Base-by-base conservation (phyloP, 805 yeast genomes). In the Naumovozyma baii region DNA sequence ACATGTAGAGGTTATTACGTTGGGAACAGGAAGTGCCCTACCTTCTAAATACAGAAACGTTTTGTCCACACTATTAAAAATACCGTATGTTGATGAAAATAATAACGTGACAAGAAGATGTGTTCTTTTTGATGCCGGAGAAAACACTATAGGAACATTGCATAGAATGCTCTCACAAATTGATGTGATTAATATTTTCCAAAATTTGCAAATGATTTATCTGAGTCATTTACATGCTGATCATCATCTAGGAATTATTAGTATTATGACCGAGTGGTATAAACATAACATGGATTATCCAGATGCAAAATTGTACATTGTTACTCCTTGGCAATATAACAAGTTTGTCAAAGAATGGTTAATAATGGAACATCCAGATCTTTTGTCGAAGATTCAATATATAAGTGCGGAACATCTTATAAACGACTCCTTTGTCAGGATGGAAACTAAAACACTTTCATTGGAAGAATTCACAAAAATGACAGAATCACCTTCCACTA, bases 151-250 rank as follows among this genome's bases (percentile, higher is more conserved):
- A 17, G 95, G 94, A 2, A 63, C 83, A 0, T 60, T 92, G 44
- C 57, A 64, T 25, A 72, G 97, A 48, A 66, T 75, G 41, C 76
- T 76, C 45, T 78, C 79, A 0, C 64, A 67, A 8, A 64, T 63
- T 1, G 69, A 70, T 14, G 46, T 67, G 2, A 50, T 52, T 2
- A 52, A 55, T 17, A 60, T 82, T 2, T 68, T 88, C 45, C 47
- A 62, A 31, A 94, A 88, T 50, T 61, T 88, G 41, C 64, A 72
- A 25, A 42, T 84, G 39, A 65, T 90, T 16, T 83, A 75, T 52
- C 64, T 92, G 39, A 82, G 94, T 49, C 99, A 92, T 66, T 67
- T 90, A 50, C 99, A 92, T 61, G 98, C 97, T 0, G 99, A 92
- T 57, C 99, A 92, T 58, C 96, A 90, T 59, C 64, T 92, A 32